Evolutionary conservation across 192 early-diverging fungal genomes (phyloP), one percentile per base, ranked within the genome.

Genomic region (Helicostylum pulchrum): DNA sequence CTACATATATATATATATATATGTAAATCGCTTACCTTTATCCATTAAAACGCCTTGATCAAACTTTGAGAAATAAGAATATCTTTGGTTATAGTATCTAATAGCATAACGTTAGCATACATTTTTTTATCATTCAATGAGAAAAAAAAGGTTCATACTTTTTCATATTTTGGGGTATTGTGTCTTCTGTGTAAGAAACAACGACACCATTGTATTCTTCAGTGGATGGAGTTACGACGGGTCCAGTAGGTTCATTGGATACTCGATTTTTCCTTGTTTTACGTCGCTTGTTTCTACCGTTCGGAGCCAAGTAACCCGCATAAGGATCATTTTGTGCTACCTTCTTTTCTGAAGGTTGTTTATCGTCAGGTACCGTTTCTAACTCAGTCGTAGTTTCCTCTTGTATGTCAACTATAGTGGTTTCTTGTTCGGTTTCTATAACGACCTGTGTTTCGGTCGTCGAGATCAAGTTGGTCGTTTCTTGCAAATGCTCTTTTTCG

Each of bases 21-120:
- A 4, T 2, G n/a, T n/a, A n/a, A n/a, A 21, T 8, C 6, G 6
- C 2, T 45, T 79, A 88, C 87, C 87, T 73, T 87, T 81, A 69
- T 97, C 95, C 67, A 98, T 82, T 49, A 81, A 73, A 65, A 95
- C 88, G 4, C 94, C 94, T 30, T 92, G 74, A 72, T 99, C 93
- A 67, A 86, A 99, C 30, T 78, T 77, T 53, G 86, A 85, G 63
- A 99, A 99, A 17, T 93, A 82, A 20, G 77, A 77, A 70, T 90
- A 90, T 49, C 97, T 85, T 64, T 92, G 90, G 20, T 74, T 51
- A 87, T 90, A 99, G 76, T 96, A 98, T 73, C 92, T 96, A 59
- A 49, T 14, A 15, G 0, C 9, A 15, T 32, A 34, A 14, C 3
- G 45, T 45, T 69, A 45, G 30, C 31, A 23, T 32, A 54, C 10